These are phyloP conservation scores for Phaffia rhodozyma DNA, from an alignment of 1,284 basidiomycete species.

Conservation along the genomic window DNA sequence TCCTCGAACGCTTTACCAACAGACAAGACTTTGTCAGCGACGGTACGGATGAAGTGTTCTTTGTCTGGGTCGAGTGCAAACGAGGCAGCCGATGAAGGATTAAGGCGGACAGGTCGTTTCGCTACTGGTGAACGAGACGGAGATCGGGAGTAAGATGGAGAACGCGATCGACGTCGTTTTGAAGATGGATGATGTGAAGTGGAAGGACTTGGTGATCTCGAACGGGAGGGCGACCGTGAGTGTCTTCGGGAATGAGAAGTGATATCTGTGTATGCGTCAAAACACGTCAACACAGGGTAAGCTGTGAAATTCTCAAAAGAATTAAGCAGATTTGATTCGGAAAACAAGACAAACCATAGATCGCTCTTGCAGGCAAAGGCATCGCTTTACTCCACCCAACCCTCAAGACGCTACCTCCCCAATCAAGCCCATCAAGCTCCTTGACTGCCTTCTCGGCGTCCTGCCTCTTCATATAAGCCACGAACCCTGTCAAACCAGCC, in stretches of 20 bases:
- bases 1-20: slow-evolving; percentile 69
- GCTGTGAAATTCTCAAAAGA: not conserved
- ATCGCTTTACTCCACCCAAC: slow-evolving; percentile 96
- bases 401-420: slow-evolving; percentile 71
- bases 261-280: not conserved
- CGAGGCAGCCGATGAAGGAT: slow-evolving; percentile 31
- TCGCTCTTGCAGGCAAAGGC: slow-evolving; percentile 60
- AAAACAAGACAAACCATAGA: slow-evolving; percentile 56
- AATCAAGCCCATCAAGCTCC: slow-evolving; percentile 79
- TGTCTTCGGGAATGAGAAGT: slow-evolving; percentile 12
- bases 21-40: slow-evolving; percentile 68
- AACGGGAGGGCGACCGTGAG: slow-evolving; percentile 29
- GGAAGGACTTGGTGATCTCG: slow-evolving; percentile 1
- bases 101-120: slow-evolving; percentile 21
- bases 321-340: not conserved
- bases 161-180: slow-evolving; percentile 17
- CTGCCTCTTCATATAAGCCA: slow-evolving; percentile 82
- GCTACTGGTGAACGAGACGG: slow-evolving; percentile 18
- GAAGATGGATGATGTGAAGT: slow-evolving; percentile 10
- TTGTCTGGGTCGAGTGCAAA: slow-evolving; percentile 50
- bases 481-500: slow-evolving; percentile 80
- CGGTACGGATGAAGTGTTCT: slow-evolving; percentile 69
- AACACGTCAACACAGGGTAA: not conserved
- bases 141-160: slow-evolving; percentile 18
- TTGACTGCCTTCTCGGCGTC: slow-evolving; percentile 79